Conservation (phyloP, 2,329 filamentous ascomycete species). For the Thielaviopsis euricoi region DNA sequence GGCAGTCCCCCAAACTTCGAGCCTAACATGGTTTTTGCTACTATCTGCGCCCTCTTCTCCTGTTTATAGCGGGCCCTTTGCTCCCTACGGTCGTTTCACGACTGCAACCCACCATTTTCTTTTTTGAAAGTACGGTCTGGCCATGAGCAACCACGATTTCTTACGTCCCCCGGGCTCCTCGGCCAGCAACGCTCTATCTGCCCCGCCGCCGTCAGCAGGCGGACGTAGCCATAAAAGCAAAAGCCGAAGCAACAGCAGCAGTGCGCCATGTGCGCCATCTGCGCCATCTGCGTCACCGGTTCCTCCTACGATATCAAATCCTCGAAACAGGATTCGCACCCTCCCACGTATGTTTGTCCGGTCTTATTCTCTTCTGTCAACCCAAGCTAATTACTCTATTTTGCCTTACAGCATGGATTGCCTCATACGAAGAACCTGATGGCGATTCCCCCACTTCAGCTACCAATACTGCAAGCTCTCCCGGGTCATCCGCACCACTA, state of each 20-base stretch:
- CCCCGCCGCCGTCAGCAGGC: not conserved
- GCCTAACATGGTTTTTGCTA: not conserved
- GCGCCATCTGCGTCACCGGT: not conserved
- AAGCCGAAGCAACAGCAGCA: slow-evolving; percentile 9
- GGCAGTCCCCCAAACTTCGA: not conserved
- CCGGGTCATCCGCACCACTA: slow-evolving; percentile 22
- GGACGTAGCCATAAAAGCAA: slow-evolving; percentile 3
- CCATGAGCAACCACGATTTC: slow-evolving; percentile 9
- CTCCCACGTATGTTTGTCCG: slow-evolving; percentile 4
- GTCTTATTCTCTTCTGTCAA: not conserved
- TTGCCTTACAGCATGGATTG: slow-evolving; percentile 28
- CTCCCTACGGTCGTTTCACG: not conserved
- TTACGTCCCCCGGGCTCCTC: slow-evolving; percentile 10
- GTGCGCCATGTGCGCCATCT: not conserved
- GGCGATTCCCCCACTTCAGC: slow-evolving; percentile 13
- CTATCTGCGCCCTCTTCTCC: not conserved
- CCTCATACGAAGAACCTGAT: slow-evolving; percentile 26
- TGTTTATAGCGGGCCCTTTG: not conserved
- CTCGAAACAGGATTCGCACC: slow-evolving; percentile 9
- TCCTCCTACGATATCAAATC: not conserved
- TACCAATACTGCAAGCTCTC: slow-evolving; percentile 21
- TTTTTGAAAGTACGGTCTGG: not conserved
- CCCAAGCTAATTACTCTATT: not conserved
- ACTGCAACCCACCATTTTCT: not conserved
- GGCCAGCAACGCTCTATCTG: slow-evolving; percentile 8